Conservation (phyloP, 2,329 filamentous ascomycete genomes). For the Chaetomium strumarium region DNA sequence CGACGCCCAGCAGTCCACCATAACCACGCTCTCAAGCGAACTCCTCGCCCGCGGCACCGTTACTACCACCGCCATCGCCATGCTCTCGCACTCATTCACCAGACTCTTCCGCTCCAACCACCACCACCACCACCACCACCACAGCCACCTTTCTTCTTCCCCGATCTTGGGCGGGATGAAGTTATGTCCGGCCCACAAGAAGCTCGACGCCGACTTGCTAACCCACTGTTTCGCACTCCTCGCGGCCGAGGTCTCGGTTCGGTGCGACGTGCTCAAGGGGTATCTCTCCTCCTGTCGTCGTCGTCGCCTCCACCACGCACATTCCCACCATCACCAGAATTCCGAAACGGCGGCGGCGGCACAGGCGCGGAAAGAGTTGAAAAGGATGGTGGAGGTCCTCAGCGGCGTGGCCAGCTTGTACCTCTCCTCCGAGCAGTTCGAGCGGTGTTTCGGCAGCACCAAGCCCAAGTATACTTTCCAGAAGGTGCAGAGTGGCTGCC, state of each 20-base stretch:
- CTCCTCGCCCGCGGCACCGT: not conserved
- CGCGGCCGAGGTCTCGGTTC: not conserved
- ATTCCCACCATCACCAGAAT: not conserved
- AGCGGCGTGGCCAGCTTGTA: slow-evolving; percentile 30
- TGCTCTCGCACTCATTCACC: not conserved
- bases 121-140: not conserved
- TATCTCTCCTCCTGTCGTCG: not conserved
- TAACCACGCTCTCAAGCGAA: not conserved
- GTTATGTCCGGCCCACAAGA: not conserved
- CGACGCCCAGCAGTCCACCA: not conserved
- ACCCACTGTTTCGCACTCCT: not conserved
- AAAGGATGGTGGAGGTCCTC: not conserved
- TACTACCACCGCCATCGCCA: not conserved
- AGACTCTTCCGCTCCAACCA: not conserved
- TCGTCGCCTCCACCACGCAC: not conserved
- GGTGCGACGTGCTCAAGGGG: not conserved
- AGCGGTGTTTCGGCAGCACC: slow-evolving; percentile 29
- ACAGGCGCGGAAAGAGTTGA: too few relatives aligned
- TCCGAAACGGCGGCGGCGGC: not conserved
- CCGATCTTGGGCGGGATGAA: too few relatives aligned
- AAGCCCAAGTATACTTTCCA: slow-evolving; percentile 12
- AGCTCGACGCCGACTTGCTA: not conserved
- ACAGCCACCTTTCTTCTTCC: too few relatives aligned
- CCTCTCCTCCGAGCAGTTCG: slow-evolving; percentile 34
- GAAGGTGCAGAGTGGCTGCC: slow-evolving; percentile 36